These are phyloP conservation scores for Termitomyces sp. DNA, from an alignment of 768 basidiomycete genomes.

Conservation along the genomic window DNA sequence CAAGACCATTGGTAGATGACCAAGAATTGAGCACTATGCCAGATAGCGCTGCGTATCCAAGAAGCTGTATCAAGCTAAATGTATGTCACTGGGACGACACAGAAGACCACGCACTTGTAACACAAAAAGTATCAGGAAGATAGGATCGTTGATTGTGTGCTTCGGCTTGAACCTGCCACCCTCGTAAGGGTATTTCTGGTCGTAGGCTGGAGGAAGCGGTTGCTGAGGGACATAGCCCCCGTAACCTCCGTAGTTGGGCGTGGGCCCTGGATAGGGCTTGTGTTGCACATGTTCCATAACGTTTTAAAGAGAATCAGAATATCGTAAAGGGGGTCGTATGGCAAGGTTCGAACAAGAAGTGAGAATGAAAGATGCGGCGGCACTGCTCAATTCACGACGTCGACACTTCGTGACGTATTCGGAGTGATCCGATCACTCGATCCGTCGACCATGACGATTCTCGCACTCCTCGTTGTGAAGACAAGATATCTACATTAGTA, in stretches of 20 bases:
- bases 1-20: constrained; percentile 58
- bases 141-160: constrained; percentile 65
- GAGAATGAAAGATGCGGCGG: background rate
- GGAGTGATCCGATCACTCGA: background rate
- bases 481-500: no score
- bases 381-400: background rate
- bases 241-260: constrained; percentile 27
- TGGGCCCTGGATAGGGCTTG: constrained; percentile 32
- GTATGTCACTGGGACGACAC: background rate
- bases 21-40: constrained; percentile 60
- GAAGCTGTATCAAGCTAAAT: constrained; percentile 35
- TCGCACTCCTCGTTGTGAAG: no score
- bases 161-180: constrained; percentile 63
- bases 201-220: constrained; percentile 17
- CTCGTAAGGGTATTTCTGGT: constrained; percentile 50
- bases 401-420: background rate
- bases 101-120: constrained; percentile 40
- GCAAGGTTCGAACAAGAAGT: background rate
- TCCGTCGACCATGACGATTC: background rate
- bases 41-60: constrained; percentile 64
- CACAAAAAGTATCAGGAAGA: constrained; percentile 69
- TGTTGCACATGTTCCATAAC: constrained; percentile 12
- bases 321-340: background rate
- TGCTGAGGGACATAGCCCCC: constrained; percentile 18
- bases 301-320: background rate